Evolutionary conservation across 2,329 filamentous ascomycete species (phyloP), one percentile per base, ranked within the genome.

Genomic region (Cercospora berteroae): DNA sequence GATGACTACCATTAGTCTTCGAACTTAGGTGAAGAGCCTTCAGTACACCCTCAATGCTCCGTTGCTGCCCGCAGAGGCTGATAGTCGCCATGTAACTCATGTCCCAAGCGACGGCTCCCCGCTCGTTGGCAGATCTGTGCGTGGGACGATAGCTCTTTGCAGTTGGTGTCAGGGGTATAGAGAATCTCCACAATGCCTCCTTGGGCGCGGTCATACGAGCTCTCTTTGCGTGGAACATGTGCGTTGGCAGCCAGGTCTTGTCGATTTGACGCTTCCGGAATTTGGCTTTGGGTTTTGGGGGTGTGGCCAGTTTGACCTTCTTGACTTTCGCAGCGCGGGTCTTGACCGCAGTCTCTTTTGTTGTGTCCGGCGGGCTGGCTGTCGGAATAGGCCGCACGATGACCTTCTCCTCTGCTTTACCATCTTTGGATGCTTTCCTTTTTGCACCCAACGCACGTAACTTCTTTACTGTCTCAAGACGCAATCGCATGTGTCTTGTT

Each of bases 181-280:
- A 88, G 79, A 97, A 97, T 48, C 93, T 87, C 95, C 95, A 99
- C n/a, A 95, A 80, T 3, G 92, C 90, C 55, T 90, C 85, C 59
- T 87, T 89, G 0, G 92, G 90, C 7, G 87, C 85, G 0, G 93
- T 93, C 91, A 99, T 96, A 68, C 87, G 90, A 23, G 95, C 93
- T 67, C 95, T 85, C 79, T 99, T 99, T 2, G 94, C 89, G 80
- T 97, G 94, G 86, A 91, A 99, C 71, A 96, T 81, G 78, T 99
- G 95, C 6, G 95, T 98, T 0, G 95, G 95, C 16, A 99, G 83
- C 93, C 94, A 97, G 2, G 91, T 93, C 82, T 98, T 98, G 78
- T 91, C 85, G 56, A 90, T 82, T 77, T 98, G 94, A 33, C 95
- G 89, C 80, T 93, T 95, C 72, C 90, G 88, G 77, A 93, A 98